A percentile compares a stretch with the other conserved stretches of the same genome.
Evolutionary conservation across 305 asterid species (phyloP).

Genomic region (Euphrasia arctica): DNA sequence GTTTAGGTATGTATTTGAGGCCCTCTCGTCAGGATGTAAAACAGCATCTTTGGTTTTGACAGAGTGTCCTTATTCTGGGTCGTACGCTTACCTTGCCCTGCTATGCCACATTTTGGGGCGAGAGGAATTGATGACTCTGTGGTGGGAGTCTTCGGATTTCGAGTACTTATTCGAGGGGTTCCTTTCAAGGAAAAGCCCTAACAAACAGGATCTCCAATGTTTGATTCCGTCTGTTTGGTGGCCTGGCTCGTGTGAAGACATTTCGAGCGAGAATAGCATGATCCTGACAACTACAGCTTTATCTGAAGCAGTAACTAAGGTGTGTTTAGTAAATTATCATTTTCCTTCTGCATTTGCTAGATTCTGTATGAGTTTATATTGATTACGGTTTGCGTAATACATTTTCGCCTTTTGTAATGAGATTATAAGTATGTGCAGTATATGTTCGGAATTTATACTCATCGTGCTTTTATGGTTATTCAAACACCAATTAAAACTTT

Average conservation of each 20-base stretch:
- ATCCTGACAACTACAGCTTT: conserved; percentile 77
- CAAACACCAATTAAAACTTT: too few relatives aligned
- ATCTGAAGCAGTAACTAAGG: conserved; percentile 81
- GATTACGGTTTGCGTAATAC: neutral
- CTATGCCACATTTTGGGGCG: conserved; percentile 82
- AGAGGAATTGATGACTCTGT: conserved; percentile 74
- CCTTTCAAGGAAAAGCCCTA: conserved; percentile 77
- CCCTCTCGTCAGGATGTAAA: conserved; percentile 81
- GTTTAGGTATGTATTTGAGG: conserved; percentile 61
- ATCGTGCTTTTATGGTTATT: too few relatives aligned
- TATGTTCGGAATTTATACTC: too few relatives aligned
- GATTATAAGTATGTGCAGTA: too few relatives aligned
- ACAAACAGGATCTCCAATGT: conserved; percentile 82
- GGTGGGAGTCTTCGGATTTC: conserved; percentile 85
- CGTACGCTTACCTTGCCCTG: conserved; percentile 77
- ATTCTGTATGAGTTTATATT: conserved; percentile 7
- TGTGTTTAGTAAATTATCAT: conserved; percentile 26
- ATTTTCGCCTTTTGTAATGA: neutral
- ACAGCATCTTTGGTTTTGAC: conserved; percentile 66
- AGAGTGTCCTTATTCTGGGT: conserved; percentile 90
- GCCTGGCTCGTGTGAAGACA: conserved; percentile 88
- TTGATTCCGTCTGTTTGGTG: conserved; percentile 95
- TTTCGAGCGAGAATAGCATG: conserved; percentile 78
- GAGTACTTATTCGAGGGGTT: conserved; percentile 82
- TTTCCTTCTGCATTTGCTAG: conserved; percentile 9